Evolutionary conservation across 2,329 filamentous ascomycete species (phyloP).

Genomic region (Aspergillus arachidicola): DNA sequence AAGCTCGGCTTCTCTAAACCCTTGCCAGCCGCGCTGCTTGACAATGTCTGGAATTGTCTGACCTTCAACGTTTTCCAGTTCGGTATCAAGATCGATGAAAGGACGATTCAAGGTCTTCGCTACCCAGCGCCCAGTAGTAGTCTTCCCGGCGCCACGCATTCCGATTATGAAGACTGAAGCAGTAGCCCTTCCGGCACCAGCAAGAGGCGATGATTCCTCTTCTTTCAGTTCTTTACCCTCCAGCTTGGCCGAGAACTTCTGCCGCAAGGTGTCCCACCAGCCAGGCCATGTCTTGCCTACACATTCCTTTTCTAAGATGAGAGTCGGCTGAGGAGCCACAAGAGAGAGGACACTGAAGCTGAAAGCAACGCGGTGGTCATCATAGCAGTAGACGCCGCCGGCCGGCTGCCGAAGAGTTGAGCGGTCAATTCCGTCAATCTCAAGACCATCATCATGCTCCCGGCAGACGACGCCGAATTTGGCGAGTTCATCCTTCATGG

Average conservation of each 20-base stretch:
- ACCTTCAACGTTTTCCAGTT: constrained; percentile 74
- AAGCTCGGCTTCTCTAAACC: constrained; percentile 79
- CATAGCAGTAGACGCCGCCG: constrained; percentile 85
- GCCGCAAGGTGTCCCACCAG: constrained; percentile 90
- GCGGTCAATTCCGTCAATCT: constrained; percentile 60
- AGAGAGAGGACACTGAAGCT: constrained; percentile 90
- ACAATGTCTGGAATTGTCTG: constrained; percentile 87
- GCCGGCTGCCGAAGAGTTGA: constrained; percentile 57
- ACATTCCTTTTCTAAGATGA: constrained; percentile 88
- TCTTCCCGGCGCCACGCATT: constrained; percentile 97
- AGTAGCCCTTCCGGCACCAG: constrained; percentile 41
- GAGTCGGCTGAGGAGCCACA: constrained; percentile 68
- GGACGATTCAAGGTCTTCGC: constrained; percentile 73
- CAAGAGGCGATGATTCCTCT: constrained; percentile 39
- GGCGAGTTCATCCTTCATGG: constrained; percentile 91
- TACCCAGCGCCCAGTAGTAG: constrained; percentile 87
- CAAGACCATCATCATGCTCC: constrained; percentile 92
- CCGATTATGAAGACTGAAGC: constrained; percentile 91
- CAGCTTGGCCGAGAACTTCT: constrained; percentile 75
- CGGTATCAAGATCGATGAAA: constrained; percentile 83
- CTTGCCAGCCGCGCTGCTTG: constrained; percentile 77
- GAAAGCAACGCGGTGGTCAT: constrained; percentile 98
- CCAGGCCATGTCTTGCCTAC: constrained; percentile 98
- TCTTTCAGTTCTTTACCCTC: constrained; percentile 68
- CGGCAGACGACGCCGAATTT: constrained; percentile 88